Percentiles rank a stretch among this genome's conserved stretches.
phyloP scores from a whole-genome alignment of 2,329 filamentous ascomycete genomes.

The Colletotrichum paranaense region DNA sequence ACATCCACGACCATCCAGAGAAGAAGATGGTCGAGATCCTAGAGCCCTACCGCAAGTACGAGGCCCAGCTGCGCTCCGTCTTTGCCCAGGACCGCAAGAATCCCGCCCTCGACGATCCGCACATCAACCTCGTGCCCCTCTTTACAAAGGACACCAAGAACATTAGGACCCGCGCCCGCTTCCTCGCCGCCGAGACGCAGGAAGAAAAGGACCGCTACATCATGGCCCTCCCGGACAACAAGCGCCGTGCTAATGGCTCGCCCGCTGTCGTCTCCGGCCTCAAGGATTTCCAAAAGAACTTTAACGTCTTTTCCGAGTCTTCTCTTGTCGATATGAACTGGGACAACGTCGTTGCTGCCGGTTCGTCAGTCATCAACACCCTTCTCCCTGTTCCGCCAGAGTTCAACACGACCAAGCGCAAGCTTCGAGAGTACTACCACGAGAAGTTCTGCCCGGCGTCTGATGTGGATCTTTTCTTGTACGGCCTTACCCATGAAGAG shows the following conservation, averaged over 20 bases:
- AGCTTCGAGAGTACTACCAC: conserved; percentile 80
- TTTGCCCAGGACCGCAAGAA: conserved; percentile 77
- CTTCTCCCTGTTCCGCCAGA: conserved; percentile 76
- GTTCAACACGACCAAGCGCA: conserved; percentile 71
- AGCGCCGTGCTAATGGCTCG: conserved; percentile 71
- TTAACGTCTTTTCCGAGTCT: conserved; percentile 84
- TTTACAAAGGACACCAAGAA: conserved; percentile 67
- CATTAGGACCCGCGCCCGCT: conserved; percentile 72
- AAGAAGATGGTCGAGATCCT: conserved; percentile 68
- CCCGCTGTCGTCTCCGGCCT: conserved; percentile 76
- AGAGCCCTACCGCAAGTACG: conserved; percentile 75
- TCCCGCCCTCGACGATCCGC: conserved; percentile 63
- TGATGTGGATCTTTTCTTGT: conserved; percentile 88
- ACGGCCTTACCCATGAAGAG: conserved; percentile 80
- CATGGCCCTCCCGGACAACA: conserved; percentile 72
- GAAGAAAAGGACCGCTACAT: conserved; percentile 74
- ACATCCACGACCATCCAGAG: conserved; percentile 66
- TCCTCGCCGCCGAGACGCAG: conserved; percentile 66
- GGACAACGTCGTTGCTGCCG: conserved; percentile 84
- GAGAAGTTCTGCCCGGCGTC: conserved; percentile 84
- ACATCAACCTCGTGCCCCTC: conserved; percentile 74
- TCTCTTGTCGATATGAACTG: conserved; percentile 82
- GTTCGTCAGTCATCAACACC: conserved; percentile 83
- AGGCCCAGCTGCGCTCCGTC: conserved; percentile 72
- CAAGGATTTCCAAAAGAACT: conserved; percentile 81